Base-by-base conservation (phyloP, 1,284 basidiomycete species). In the Leccinum pallidistipes region DNA sequence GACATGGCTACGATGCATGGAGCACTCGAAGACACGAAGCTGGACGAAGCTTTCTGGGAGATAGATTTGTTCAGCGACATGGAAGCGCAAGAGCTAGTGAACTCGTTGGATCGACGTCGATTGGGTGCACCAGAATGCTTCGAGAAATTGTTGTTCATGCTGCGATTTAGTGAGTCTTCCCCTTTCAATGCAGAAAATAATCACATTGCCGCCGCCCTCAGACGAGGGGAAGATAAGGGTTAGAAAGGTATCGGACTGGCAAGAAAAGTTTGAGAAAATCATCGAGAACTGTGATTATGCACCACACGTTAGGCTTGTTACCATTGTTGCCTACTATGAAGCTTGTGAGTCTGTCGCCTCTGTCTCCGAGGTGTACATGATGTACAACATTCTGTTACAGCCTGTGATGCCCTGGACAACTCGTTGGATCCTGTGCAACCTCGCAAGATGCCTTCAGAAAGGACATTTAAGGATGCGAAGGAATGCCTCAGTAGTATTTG, bases 251-350 rank as follows among this genome's bases (percentile, higher is more conserved):
- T 47, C 29, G 3, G 0, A 36, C 10, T 73, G 65, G 67, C 32
- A 53, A 32, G 1, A 29, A 4, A 32, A 27, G 32, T 58, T 71
- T 12, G 51, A 7, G 18, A 18, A 14, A 3, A 52, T 74, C 45
- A 64, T 71, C 5, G 7, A 31, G 14, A 53, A 56, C 7, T 31
- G 7, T 18, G 16, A 53, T 2, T 54, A 59, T 32, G 49, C 63
- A 3, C 18, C 57, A 0, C 59, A 73, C 4, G 63, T 70, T 2
- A 64, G 60, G 40, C 66, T 71, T 3, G 64, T 68, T n/a, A 58
- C 68, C 12, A 58, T 70, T 4, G 57, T 74, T 1, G 64, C 69
- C 12, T 74, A 69, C 52, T 69, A 64, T 11, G 71, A 74, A 40
- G 64, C 62, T 18, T 63, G 69, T 71, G 29, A 55, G 70, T 56